Base-by-base conservation (phyloP, 108 stramenopile species). In the Nitzschia sp. region DNA sequence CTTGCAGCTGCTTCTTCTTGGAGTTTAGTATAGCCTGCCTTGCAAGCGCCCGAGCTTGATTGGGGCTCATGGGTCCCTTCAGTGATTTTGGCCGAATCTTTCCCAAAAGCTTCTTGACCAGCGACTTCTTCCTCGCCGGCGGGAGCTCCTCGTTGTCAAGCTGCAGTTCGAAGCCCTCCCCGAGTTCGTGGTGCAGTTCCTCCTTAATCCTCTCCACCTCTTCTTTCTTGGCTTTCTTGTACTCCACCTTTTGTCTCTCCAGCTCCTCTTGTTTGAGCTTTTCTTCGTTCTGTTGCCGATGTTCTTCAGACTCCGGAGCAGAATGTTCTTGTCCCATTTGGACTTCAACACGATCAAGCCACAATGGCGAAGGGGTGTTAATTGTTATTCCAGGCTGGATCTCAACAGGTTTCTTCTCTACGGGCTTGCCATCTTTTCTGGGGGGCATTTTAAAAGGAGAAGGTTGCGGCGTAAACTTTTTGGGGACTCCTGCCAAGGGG, bases 361-460 rank as follows among this genome's bases (percentile, higher is more conserved):
- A 60, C 76, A 77, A 70, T 29, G 76, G 76, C 42, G 76, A 69
- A 15, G 76, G 76, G 0, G 76, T 56, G 8, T 51, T 54, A 27
- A 77, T 57, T 17, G 13, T 28, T 24, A 77, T 38, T n/a, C 76
- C 76, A 19, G 47, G 51, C 31, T 64, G 68, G 24, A 77, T 64
- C 1, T 70, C 64, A 54, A 77, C 59, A 24, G 61, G 36, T 32
- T 63, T 68, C 42, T 46, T 59, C 13, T 29, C 48, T n/a, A 34
- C 30, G 24, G 53, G 33, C 19, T 26, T 49, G 34, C 13, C 66
- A 55, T 35, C 54, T 18, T 11, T 36, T 26, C 17, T 33, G 3
- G 26, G 33, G 1, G 54, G 54, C 26, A 26, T 27, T 26, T 25
- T 8, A 2, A 25, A 35, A 1, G 66, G 5, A 3, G 32, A 19